These are phyloP conservation scores for Phytophthora lateralis DNA, from an alignment of 352 stramenopile species.

Conservation along the genomic window DNA sequence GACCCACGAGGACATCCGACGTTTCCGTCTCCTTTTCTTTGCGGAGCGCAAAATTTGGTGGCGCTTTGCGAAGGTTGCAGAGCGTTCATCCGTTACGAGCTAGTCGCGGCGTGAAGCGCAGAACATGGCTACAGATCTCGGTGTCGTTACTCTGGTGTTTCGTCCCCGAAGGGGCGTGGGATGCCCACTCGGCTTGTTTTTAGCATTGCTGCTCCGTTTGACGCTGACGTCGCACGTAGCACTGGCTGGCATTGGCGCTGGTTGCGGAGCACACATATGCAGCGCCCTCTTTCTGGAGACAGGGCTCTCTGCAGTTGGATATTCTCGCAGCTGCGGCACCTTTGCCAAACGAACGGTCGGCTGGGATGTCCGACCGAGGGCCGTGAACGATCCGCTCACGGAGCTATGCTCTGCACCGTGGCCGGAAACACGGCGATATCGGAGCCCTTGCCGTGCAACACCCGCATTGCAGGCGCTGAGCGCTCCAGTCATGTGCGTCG, in stretches of 20 bases:
- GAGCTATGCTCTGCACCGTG: neutral
- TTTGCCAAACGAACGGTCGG: conserved; percentile 7
- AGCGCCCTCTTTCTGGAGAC: conserved; percentile 7
- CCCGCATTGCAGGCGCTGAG: too few relatives aligned
- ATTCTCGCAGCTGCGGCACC: neutral
- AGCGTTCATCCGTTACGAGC: conserved; percentile 8
- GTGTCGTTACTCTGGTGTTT: conserved; percentile 14
- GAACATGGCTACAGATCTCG: conserved; percentile 30
- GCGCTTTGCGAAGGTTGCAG: conserved; percentile 7
- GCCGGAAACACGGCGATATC: neutral
- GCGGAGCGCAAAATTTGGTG: conserved; percentile 29
- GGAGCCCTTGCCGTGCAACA: neutral
- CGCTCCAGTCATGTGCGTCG: neutral
- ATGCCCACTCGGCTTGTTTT: conserved; percentile 32
- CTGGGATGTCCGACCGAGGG: neutral
- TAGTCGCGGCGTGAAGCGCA: conserved; percentile 10
- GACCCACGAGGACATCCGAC: conserved; percentile 5
- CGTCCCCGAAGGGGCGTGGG: conserved; percentile 15
- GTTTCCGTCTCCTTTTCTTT: conserved; percentile 17
- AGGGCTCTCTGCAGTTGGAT: neutral
- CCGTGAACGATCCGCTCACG: neutral
- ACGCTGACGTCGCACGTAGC: neutral
- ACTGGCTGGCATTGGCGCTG: neutral
- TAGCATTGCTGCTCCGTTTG: conserved; percentile 25
- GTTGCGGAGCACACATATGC: conserved; percentile 2